Evolutionary conservation across 2,329 filamentous ascomycete species (phyloP).

Genomic region (Fusarium sp.): DNA sequence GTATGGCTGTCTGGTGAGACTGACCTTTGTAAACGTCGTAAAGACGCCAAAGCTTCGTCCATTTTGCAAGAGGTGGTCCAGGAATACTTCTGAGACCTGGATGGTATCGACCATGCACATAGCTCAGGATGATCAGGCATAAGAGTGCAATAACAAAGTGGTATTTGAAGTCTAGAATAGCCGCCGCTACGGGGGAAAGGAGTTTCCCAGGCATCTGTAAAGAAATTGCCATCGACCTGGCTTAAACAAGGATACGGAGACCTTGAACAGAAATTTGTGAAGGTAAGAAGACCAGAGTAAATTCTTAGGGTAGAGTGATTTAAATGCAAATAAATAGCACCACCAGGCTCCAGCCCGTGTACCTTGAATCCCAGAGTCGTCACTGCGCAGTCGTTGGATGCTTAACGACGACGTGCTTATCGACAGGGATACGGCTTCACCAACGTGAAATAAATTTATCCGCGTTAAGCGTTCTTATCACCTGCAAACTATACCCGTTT

Average conservation of each 20-base stretch:
- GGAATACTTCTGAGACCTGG: not conserved
- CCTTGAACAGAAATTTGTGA: not conserved
- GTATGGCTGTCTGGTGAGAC: not conserved
- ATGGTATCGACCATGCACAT: not conserved
- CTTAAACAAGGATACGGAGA: not conserved
- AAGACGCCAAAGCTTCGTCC: not conserved
- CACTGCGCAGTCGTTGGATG: rapidly evolving
- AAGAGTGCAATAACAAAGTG: too few species aligned
- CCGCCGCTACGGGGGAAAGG: not conserved
- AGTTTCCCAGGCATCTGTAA: not conserved
- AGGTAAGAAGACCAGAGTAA: not conserved
- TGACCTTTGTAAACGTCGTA: not conserved
- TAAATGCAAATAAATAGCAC: not conserved
- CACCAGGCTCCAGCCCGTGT: too few species aligned
- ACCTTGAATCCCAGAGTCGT: not conserved
- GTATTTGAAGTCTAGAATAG: not conserved
- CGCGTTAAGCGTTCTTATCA: too few species aligned
- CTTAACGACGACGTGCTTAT: not conserved
- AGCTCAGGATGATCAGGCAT: not conserved
- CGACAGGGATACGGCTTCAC: not conserved
- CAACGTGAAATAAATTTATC: not conserved
- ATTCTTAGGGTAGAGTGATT: not conserved
- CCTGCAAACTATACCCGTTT: too few species aligned
- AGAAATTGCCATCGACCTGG: rapidly evolving
- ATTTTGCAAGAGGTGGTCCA: not conserved